phyloP scores from a whole-genome alignment of 2,329 filamentous ascomycete species.

The Penicillium crustosum region DNA sequence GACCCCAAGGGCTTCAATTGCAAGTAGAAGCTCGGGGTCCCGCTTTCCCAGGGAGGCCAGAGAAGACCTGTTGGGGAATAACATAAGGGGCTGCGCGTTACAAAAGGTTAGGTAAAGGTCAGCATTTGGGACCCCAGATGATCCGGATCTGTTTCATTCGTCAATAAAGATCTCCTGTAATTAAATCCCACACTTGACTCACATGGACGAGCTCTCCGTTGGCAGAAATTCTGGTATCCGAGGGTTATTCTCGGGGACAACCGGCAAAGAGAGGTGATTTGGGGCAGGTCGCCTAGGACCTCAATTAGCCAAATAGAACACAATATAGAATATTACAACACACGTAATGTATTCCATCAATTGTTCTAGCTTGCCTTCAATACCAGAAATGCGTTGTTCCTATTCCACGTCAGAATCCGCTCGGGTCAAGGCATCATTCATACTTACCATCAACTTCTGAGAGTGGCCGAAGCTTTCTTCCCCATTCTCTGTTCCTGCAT shows the following conservation, averaged over 20 bases:
- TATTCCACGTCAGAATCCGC: not conserved
- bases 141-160: not conserved
- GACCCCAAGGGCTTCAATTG: slow-evolving; percentile 30
- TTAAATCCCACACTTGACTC: not conserved
- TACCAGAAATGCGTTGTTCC: slow-evolving; percentile 21
- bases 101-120: slow-evolving; percentile 34
- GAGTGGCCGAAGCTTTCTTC: slow-evolving; percentile 10
- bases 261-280: not conserved
- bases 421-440: too few relatives aligned
- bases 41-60: slow-evolving; percentile 16
- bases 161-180: not conserved
- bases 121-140: slow-evolving; percentile 7
- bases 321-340: not conserved
- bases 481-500: slow-evolving; percentile 16
- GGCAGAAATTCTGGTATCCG: not conserved
- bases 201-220: not conserved
- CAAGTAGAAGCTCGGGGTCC: slow-evolving; percentile 30
- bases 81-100: slow-evolving; percentile 35
- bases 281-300: not conserved
- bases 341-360: slow-evolving; percentile 19
- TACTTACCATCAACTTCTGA: slow-evolving; percentile 13
- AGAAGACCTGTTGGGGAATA: slow-evolving; percentile 27
- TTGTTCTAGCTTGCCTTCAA: slow-evolving; percentile 25
- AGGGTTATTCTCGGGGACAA: not conserved
- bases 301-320: not conserved